A percentile compares a stretch with the other conserved stretches of the same genome.
Evolutionary conservation across 495 filamentous ascomycete genomes (phyloP).

Genomic region (Friedmanniomyces endolithicus): DNA sequence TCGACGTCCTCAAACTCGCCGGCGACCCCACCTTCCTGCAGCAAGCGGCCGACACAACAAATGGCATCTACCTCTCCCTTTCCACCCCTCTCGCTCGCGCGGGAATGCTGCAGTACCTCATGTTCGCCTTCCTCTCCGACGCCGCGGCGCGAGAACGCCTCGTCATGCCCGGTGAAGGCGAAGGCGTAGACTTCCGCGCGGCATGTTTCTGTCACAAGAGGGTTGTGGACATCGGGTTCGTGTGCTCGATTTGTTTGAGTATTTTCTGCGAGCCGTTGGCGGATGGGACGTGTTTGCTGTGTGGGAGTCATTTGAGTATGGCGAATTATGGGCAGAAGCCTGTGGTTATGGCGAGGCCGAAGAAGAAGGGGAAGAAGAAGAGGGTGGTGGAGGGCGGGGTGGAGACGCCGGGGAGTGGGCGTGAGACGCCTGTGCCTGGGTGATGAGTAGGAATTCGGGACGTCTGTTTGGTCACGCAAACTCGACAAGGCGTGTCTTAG

Average conservation of each 20-base stretch:
- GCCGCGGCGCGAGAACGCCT: constrained; percentile 52
- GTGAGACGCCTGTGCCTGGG: constrained; percentile 19
- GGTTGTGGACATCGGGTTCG: constrained; percentile 84
- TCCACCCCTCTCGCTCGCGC: constrained; percentile 32
- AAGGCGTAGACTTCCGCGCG: constrained; percentile 82
- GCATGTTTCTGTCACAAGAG: constrained; percentile 92
- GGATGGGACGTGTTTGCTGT: constrained; percentile 61
- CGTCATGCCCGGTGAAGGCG: constrained; percentile 62
- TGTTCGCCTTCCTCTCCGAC: constrained; percentile 87
- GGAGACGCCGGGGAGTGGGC: constrained; percentile 21
- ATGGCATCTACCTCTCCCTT: constrained; percentile 55
- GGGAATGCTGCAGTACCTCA: constrained; percentile 78
- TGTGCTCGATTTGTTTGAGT: constrained; percentile 90
- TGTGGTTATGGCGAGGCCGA: constrained; percentile 56
- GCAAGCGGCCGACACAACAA: constrained; percentile 82
- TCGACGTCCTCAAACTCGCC: constrained; percentile 78
- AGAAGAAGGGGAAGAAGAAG: constrained; percentile 73
- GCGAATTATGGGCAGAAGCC: constrained; percentile 64
- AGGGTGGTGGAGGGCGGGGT: constrained; percentile 33
- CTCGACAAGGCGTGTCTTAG: too few species aligned
- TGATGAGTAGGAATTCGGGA: neutral
- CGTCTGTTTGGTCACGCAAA: too few species aligned
- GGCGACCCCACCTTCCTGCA: constrained; percentile 87
- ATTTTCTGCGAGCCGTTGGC: constrained; percentile 33
- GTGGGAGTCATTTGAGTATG: constrained; percentile 67